Base-by-base conservation (phyloP, 2,329 filamentous ascomycete genomes). In the Xylaria sp. region DNA sequence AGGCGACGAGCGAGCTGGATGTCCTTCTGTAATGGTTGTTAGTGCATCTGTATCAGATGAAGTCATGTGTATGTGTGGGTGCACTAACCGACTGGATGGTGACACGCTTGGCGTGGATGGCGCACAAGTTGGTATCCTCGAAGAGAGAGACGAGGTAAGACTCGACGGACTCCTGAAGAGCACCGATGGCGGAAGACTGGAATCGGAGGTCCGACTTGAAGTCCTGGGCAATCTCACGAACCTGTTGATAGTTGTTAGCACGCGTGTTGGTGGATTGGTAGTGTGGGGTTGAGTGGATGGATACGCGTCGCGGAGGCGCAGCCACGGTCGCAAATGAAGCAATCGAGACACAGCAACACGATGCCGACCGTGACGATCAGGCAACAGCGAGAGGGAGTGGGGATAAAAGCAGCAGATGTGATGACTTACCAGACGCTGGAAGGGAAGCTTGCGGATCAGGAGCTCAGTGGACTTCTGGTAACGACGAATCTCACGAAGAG, bases 61-160 rank as follows among this genome's bases (percentile, higher is more conserved):
- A 31, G 3, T n/a, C 31, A 14, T 15, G 35, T 21, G 15, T 15
- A 51, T 15, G 11, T n/a, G 28, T 43, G 46, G 53, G 47, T 28
- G 55, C 65, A 78, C 79, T 72, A 74, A 82, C 78, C 71, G 89
- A 89, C 82, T 94, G 94, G 82, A 98, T 98, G 76, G 94, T 98
- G 77, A 98, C 95, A 84, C 95, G 93, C 89, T 98, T 98, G 82
- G 95, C 94, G 83, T 98, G 95, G 80, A 98, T 97, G 77, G 95
- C 94, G 83, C 94, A 98, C 56, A 97, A 84, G 85, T 98, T 98
- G 83, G 94, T 97, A 79, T 98, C 94, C 82, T 98, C 94, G 75
- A 98, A 98, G 70, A 98, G 90, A 46, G 94, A 96, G 81, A 98
- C 94, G 75, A 99, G 91, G 84, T 97, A 98, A 2, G 95, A 96